A percentile compares a stretch with the other conserved stretches of the same genome.
phyloP scores from a whole-genome alignment of 2,329 filamentous ascomycete species.

The Chrysosphaeria jannelii region DNA sequence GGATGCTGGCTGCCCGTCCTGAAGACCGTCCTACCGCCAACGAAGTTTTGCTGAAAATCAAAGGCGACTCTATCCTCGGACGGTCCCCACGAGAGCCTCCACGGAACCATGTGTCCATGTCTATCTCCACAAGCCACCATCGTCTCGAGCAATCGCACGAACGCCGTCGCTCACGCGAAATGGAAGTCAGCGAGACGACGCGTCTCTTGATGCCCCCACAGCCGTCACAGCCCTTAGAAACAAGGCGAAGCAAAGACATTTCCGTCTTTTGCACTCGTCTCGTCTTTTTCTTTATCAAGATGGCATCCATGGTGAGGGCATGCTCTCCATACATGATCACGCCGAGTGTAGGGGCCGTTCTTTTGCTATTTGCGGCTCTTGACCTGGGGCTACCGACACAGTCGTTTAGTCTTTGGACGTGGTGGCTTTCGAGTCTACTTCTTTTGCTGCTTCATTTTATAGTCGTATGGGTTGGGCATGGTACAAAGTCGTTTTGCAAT shows the following conservation, averaged over 20 bases:
- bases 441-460: not conserved
- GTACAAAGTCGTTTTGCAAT: not conserved
- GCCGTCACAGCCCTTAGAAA: slow-evolving; percentile 7
- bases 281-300: slow-evolving; percentile 34
- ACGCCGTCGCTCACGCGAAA: not conserved
- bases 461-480: not conserved
- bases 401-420: not conserved
- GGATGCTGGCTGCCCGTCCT: slow-evolving; percentile 50
- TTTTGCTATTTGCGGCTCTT: slow-evolving; percentile 36
- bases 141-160: slow-evolving; percentile 9
- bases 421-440: not conserved
- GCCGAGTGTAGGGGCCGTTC: slow-evolving; percentile 29
- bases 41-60: slow-evolving; percentile 56
- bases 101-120: slow-evolving; percentile 1
- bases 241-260: slow-evolving; percentile 8
- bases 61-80: slow-evolving; percentile 19
- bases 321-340: slow-evolving; percentile 46
- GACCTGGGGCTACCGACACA: slow-evolving; percentile 20
- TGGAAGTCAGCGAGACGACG: slow-evolving; percentile 4
- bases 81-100: slow-evolving; percentile 1
- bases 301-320: slow-evolving; percentile 29
- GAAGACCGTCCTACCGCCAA: slow-evolving; percentile 51
- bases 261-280: slow-evolving; percentile 18
- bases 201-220: slow-evolving; percentile 19
- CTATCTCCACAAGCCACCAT: slow-evolving; percentile 19